Evolutionary conservation across 208 protist genomes (phyloP).

Genomic region (Acanthamoeba sp.): DNA sequence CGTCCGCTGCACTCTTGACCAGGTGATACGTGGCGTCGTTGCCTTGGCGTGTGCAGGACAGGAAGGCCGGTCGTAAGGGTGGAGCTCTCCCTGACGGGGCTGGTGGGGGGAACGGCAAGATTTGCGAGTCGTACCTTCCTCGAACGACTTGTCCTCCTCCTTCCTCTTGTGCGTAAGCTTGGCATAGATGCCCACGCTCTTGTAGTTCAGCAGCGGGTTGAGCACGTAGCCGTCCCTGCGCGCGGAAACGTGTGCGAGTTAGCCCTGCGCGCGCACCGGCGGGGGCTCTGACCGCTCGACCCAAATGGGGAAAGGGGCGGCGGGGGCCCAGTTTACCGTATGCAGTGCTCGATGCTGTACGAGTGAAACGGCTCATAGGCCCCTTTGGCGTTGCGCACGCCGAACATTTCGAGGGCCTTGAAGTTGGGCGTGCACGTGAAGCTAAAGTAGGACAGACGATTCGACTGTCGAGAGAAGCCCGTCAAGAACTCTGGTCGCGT

Average conservation of each 20-base stretch:
- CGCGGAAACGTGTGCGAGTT: not conserved
- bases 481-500: constrained; percentile 58
- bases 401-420: constrained; percentile 69
- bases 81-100: no score
- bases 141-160: not conserved
- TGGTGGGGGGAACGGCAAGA: no score
- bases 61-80: not conserved
- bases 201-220: constrained; percentile 56
- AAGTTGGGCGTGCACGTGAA: constrained; percentile 71
- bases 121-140: constrained; percentile 39
- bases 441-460: constrained; percentile 54
- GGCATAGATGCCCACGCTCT: constrained; percentile 59
- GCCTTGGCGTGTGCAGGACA: not conserved
- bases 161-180: not conserved
- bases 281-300: no score
- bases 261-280: no score
- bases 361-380: constrained; percentile 53
- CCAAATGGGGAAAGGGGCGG: no score
- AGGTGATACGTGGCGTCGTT: constrained; percentile 43
- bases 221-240: constrained; percentile 35
- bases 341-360: constrained; percentile 62
- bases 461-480: constrained; percentile 67
- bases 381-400: constrained; percentile 24
- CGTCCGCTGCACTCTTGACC: constrained; percentile 65
- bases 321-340: no score